Conservation (phyloP, 257 asterid species). For the Gentiana dahurica region DNA sequence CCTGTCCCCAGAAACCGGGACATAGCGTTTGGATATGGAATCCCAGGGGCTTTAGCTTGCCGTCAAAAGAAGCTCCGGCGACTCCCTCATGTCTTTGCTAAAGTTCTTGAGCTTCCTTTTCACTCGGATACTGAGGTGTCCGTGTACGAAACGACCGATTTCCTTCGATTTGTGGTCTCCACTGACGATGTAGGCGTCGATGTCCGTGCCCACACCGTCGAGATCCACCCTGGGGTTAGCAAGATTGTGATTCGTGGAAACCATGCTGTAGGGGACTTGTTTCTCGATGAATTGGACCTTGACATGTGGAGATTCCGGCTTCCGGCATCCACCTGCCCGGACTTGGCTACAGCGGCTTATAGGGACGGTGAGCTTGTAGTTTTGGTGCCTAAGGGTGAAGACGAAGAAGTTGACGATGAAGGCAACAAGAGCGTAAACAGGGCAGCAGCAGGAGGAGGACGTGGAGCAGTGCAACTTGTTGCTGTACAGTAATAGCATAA, state of each 20-base stretch:
- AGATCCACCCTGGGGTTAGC: slow-evolving; percentile 72
- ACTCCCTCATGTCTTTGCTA: slow-evolving; percentile 72
- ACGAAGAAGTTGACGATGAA: slow-evolving; percentile 21
- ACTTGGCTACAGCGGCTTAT: slow-evolving; percentile 49
- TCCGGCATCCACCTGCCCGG: slow-evolving; percentile 50
- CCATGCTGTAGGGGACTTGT: slow-evolving; percentile 25
- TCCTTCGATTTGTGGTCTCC: slow-evolving; percentile 45
- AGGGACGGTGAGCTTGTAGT: slow-evolving; percentile 63
- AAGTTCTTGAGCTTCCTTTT: slow-evolving; percentile 73
- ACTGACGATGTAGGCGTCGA: slow-evolving; percentile 37
- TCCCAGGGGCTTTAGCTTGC: slow-evolving; percentile 29
- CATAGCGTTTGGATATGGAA: slow-evolving; percentile 55
- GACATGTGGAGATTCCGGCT: slow-evolving; percentile 80
- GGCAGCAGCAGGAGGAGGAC: slow-evolving; percentile 27
- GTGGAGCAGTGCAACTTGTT: slow-evolving; percentile 39
- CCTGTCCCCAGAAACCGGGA: slow-evolving; percentile 54
- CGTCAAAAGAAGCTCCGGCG: slow-evolving; percentile 67
- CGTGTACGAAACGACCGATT: slow-evolving; percentile 42
- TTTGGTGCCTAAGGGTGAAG: slow-evolving; percentile 58
- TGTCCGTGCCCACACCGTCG: slow-evolving; percentile 51
- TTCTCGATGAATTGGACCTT: slow-evolving; percentile 48
- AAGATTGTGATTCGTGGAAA: slow-evolving; percentile 50
- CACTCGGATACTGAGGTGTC: slow-evolving; percentile 64
- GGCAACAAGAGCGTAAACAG: too few species aligned
- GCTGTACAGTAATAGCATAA: too few species aligned